phyloP scores from a whole-genome alignment of 2,329 filamentous ascomycete genomes.

The Nannizziopsis barbatae region DNA sequence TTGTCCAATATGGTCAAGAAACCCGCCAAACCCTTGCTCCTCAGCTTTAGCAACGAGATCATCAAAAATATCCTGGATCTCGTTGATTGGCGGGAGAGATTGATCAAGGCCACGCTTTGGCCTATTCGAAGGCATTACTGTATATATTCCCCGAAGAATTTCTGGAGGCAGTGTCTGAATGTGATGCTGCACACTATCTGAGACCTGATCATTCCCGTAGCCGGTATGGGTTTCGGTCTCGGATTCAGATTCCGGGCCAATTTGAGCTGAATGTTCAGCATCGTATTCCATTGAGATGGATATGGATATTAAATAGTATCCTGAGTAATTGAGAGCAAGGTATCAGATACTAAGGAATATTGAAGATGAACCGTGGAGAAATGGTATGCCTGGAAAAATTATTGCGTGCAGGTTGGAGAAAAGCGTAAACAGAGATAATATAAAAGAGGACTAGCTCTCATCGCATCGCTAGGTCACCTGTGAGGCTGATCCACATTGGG shows the following conservation, averaged over 20 bases:
- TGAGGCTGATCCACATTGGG: background rate
- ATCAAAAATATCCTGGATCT: slow-evolving; percentile 41
- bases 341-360: background rate
- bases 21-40: slow-evolving; percentile 25
- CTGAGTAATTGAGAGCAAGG: background rate
- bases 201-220: background rate
- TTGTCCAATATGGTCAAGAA: slow-evolving; percentile 26
- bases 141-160: slow-evolving; percentile 15
- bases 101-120: slow-evolving; percentile 22
- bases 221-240: background rate
- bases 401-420: background rate
- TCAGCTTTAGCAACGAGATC: slow-evolving; percentile 37
- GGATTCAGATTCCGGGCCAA: background rate
- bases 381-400: background rate
- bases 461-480: slow-evolving; percentile 1
- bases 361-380: too few species aligned
- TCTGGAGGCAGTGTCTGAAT: slow-evolving; percentile 15
- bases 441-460: slow-evolving; percentile 3
- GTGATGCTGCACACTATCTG: slow-evolving; percentile 1
- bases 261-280: too few species aligned
- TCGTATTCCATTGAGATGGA: too few species aligned
- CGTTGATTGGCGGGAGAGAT: slow-evolving; percentile 37
- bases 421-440: background rate
- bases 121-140: slow-evolving; percentile 11
- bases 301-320: too few species aligned